phyloP scores from a whole-genome alignment of 2,329 filamentous ascomycete species.

The Monilinia aucupariae region DNA sequence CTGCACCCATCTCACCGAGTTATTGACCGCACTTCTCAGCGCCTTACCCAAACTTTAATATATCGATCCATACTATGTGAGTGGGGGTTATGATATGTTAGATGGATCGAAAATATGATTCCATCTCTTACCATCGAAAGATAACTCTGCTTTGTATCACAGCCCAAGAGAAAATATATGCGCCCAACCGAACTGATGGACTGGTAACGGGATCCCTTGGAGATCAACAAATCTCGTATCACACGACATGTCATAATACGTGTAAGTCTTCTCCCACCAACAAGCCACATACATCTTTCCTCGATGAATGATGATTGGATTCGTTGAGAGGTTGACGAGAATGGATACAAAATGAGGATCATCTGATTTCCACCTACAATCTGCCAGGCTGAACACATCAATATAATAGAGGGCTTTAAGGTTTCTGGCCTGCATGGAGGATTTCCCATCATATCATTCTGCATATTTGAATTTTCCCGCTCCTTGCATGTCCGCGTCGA shows the following conservation, averaged over 20 bases:
- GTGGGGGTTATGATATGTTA: conserved; percentile 11
- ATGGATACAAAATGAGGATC: conserved; percentile 1
- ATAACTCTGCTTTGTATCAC: not conserved
- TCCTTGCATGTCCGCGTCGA: conserved; percentile 1
- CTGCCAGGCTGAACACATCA: conserved; percentile 17
- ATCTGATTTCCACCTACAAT: conserved; percentile 13
- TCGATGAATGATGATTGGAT: not conserved
- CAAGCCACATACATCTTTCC: not conserved
- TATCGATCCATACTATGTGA: not conserved
- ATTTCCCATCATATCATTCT: conserved; percentile 2
- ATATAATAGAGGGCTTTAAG: not conserved
- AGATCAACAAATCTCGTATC: conserved; percentile 22
- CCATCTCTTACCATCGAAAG: conserved; percentile 1
- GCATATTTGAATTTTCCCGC: not conserved
- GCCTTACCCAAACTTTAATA: conserved; percentile 5
- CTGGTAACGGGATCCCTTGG: conserved; percentile 4
- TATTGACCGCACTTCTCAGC: conserved; percentile 11
- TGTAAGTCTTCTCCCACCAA: not conserved
- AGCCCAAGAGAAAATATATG: not conserved
- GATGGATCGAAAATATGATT: not conserved
- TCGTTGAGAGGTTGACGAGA: not conserved
- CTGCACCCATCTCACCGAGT: conserved; percentile 11
- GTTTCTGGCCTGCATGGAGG: conserved; percentile 6
- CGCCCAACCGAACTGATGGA: not conserved
- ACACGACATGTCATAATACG: conserved; percentile 24